phyloP scores from a whole-genome alignment of 306 rosid genomes.

The Acmispon strigosus region DNA sequence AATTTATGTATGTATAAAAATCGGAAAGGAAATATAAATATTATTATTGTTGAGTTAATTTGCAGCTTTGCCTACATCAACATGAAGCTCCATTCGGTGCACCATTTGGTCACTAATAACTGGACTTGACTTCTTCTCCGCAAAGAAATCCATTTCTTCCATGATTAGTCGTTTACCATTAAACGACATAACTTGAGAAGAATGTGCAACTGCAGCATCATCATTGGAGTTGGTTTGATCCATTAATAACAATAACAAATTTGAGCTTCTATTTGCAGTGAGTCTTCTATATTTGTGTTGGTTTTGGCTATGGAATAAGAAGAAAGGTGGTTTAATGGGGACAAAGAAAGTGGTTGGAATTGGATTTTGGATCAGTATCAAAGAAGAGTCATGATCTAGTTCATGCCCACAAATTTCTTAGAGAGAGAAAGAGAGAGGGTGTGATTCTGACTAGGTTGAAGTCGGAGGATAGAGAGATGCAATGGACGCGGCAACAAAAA shows the following conservation, averaged over 20 bases:
- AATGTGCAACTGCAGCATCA: background rate
- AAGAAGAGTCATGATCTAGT: constrained; percentile 8
- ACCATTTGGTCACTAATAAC: background rate
- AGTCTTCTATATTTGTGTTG: too few species aligned
- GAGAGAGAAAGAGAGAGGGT: background rate
- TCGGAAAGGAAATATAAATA: background rate
- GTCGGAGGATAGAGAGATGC: constrained; percentile 30
- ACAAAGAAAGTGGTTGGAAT: constrained; percentile 21
- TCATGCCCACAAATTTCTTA: constrained; percentile 14
- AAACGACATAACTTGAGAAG: constrained; percentile 20
- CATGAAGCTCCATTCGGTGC: constrained; percentile 17
- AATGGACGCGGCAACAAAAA: constrained; percentile 47
- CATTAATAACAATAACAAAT: background rate
- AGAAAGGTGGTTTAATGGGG: background rate
- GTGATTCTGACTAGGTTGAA: constrained; percentile 1
- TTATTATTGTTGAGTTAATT: background rate
- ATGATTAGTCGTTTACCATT: constrained; percentile 27
- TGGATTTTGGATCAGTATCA: constrained; percentile 16
- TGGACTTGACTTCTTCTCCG: background rate
- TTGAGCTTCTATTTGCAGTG: background rate
- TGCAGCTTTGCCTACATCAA: constrained; percentile 32
- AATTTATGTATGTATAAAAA: background rate
- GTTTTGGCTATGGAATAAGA: background rate
- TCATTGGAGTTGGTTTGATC: background rate
- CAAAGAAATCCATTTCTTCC: constrained; percentile 52